Evolutionary conservation across 371 early-diverging fungal genomes (phyloP), one percentile per base, ranked within the genome.

Genomic region (Mucor indicus): DNA sequence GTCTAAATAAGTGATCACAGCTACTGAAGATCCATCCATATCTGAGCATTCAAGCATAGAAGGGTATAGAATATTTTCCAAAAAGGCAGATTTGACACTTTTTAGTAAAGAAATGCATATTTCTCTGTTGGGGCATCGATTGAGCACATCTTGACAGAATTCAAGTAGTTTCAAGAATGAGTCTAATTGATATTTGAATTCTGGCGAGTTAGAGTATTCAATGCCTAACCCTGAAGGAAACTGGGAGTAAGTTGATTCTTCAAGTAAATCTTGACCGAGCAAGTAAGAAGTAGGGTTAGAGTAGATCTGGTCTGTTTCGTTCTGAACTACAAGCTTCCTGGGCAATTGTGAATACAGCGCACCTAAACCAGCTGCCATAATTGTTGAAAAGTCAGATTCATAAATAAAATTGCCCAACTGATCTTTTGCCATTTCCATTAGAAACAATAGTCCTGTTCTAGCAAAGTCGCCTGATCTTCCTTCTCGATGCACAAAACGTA

Each of bases 301-400:
- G 21, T 75, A 66, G 12, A 64, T 44, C 11, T 52, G 55, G 1
- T 52, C 52, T 4, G 12, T 25, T 22, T 72, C 73, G 30, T 72
- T 68, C 15, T 75, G 52, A 21, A 91, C 77, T 23, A 81, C 67
- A 17, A 92, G 57, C 39, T 88, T 86, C 30, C 90, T 79, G 5
- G 98, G 96, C 10, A 97, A 77, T 62, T 94, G 96, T 10, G 94
- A 91, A 65, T 89, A 96, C 19, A 95, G 67, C 0, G 94, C 95
- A 30, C 93, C 91, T 15, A 97, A 66, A 1, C 93, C 91, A 17
- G 94, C 93, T 1, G 87, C 80, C 62, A 93, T 72, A 27, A 90
- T 82, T 1, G 83, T 81, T 1, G 89, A 78, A 64, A 95, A 92
- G 38, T 92, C 93, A 43, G 88, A 86, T 39, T 80, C 79, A 24